Evolutionary conservation across 139 green algal species (phyloP).

Genomic region (Chlamydomonas incerta): DNA sequence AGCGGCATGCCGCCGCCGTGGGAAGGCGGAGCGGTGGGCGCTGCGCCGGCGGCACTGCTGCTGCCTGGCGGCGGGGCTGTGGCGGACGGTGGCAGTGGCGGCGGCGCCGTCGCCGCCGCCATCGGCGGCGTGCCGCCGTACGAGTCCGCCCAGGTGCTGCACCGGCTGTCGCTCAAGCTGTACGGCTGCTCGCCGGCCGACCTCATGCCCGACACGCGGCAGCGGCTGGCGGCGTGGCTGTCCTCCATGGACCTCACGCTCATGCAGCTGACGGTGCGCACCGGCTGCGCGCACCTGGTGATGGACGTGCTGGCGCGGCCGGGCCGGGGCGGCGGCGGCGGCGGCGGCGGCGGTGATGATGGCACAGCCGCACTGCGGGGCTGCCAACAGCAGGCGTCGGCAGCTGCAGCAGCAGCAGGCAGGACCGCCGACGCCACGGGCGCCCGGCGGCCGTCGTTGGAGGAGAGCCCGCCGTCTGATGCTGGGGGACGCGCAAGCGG

Average conservation of each 20-base stretch:
- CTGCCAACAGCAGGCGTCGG: background rate
- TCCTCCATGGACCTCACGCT: conserved; percentile 8
- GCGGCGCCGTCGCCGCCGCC: background rate
- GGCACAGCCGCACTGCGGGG: background rate
- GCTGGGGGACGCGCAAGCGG: too few relatives aligned
- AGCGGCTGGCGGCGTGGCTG: background rate
- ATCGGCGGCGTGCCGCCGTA: background rate
- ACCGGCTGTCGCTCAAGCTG: conserved; percentile 33
- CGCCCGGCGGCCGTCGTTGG: background rate
- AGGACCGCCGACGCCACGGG: background rate
- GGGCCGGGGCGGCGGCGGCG: background rate
- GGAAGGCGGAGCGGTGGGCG: too few relatives aligned
- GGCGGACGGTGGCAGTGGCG: background rate
- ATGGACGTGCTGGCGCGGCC: background rate
- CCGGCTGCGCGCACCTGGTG: conserved; percentile 24
- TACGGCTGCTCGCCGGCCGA: conserved; percentile 19
- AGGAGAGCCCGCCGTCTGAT: too few relatives aligned
- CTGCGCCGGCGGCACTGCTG: too few relatives aligned
- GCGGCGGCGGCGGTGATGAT: background rate
- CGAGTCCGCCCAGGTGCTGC: conserved; percentile 6
- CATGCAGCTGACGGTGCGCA: background rate
- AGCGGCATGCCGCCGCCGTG: too few relatives aligned
- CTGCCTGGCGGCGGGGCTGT: too few relatives aligned
- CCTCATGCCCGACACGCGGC: conserved; percentile 8
- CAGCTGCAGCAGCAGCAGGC: background rate